Evolutionary conservation across 306 rosid species (phyloP), one percentile per base, ranked within the genome.

Genomic region (Hippophae tibetana): DNA sequence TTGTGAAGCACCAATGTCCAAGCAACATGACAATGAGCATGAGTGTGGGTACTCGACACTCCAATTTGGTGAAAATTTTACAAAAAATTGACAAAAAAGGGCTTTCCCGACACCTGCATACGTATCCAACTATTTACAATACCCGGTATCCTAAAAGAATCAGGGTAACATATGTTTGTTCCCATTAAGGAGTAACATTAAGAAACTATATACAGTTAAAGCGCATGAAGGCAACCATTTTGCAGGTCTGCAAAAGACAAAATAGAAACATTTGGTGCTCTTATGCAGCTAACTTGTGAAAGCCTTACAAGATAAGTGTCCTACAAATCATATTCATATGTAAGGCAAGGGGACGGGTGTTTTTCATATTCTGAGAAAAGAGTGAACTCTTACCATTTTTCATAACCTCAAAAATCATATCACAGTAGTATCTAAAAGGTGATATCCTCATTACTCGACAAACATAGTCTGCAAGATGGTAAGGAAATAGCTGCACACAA

Each of bases 321-420:
- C 10, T 12, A 52, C 43, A 53, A 68, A 50, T 26, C 25, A 60
- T 8, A 58, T 56, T 14, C 2, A 66, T 59, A 27, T 59, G 57
- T 47, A 74, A 72, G 11, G 43, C 23, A 47, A 57, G 43, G 64
- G 58, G 42, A 42, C 23, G 43, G 26, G 23, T 18, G 23, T 18
- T 18, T 18, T 2, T 40, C 54, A 62, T 3, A 5, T 69, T 69
- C 65, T 62, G 55, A 69, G 55, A 58, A 69, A 47, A 47, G 69
- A 55, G 61, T 13, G 59, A 68, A 47, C 43, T 54, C 58, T 82
- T 84, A 86, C 97, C 97, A 62, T 82, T 90, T 81, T 64, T 90
- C 97, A 90, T 87, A 59, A 90, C 97, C 73, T 90, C 95, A 58
- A 90, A 90, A 69, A 90, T 65, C 95, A 90, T 90, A 81, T 90